Base-by-base conservation (phyloP, 1,139 yeast genomes). In the Geotrichum citri-aurantii region DNA sequence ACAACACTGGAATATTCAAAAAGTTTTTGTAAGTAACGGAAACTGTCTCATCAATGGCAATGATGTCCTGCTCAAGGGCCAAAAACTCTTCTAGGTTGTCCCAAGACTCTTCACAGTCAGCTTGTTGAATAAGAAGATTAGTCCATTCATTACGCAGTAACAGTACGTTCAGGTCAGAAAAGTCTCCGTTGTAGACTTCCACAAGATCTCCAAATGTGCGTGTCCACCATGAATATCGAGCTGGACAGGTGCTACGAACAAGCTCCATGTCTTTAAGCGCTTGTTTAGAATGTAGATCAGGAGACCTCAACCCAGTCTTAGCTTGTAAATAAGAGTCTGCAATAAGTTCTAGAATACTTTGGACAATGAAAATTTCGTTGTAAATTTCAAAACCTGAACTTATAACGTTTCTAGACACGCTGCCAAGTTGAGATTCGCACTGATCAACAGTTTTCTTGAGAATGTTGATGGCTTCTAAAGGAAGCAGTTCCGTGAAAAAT, bases 1-100 rank as follows among this genome's bases (percentile, higher is more conserved):
- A 83, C 2, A 92, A 73, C 0, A 77, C 75, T 2, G 91, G 85
- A n/a, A 93, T 81, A 59, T 79, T 75, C 2, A 78, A 53, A 55
- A 68, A 68, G 61, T 72, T 72, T 47, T 64, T 50, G 63, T 65
- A 72, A 56, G 75, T 79, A 69, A 64, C 19, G 64, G 65, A 52
- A 64, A 61, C 26, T 50, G 64, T 1, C 37, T 37, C 1, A 69
- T 53, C 10, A 57, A 59, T 14, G 48, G 62, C 50, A 63, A 67
- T 61, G 24, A 65, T 55, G 21, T 55, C 54, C 37, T 62, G 53
- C 24, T 58, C 55, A 50, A 67, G 57, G 2, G 52, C 59, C 53
- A 68, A 64, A 48, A 77, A 69, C 29, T 61, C 62, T 0, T 62
- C 58, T 42, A 70, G 65, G 14, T 73, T 66, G 5, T 66, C 64